Base-by-base conservation (phyloP, 148 eudicot species). In the Vaccinium darrowii region DNA sequence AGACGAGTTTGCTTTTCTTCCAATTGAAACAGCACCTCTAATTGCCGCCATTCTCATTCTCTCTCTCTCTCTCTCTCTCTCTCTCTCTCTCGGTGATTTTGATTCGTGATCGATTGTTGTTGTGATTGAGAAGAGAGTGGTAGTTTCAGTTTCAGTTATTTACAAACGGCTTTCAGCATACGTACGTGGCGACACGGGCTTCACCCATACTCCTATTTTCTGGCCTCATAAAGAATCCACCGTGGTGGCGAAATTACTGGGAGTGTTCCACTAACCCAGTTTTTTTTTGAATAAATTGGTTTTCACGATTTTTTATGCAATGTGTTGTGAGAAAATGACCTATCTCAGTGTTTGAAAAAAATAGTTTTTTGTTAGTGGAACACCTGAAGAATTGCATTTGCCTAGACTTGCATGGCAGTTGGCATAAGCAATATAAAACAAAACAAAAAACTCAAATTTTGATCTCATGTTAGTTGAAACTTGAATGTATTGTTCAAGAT, bases 41-140 rank as follows among this genome's bases (percentile, higher is more conserved):
- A 89, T 76, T 7, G 93, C 93, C 95, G 95, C 93, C 95, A 90
- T 91, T 88, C 76, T 82, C 25, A 12, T 1, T 23, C 27, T 65
- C 8, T 57, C 16, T 30, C 15, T 67, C 49, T 3, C 8, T 8
- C 43, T 21, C 18, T 23, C 72, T 65, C 72, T 65, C 72, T 65
- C 72, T 65, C 36, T 33, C 36, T 30, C 72, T 3, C 10, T n/a
- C n/a, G 30, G 5, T 65, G 72, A 23, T 67, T 67, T 19, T 47
- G 21, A 7, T 25, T 80, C 50, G 12, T 21, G 74, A 16, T 13
- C 25, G 8, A 56, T 47, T 60, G 19, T 14, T 25, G 16, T 14
- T 57, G 62, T 62, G 67, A 62, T 63, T 36, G 83, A 27, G 60
- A 1, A 3, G 67, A 33, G 56, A n/a, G 7, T 5, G 8, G 8